Evolutionary conservation across 345 rosid genomes (phyloP).

Genomic region (Noccaea bulbosa): DNA sequence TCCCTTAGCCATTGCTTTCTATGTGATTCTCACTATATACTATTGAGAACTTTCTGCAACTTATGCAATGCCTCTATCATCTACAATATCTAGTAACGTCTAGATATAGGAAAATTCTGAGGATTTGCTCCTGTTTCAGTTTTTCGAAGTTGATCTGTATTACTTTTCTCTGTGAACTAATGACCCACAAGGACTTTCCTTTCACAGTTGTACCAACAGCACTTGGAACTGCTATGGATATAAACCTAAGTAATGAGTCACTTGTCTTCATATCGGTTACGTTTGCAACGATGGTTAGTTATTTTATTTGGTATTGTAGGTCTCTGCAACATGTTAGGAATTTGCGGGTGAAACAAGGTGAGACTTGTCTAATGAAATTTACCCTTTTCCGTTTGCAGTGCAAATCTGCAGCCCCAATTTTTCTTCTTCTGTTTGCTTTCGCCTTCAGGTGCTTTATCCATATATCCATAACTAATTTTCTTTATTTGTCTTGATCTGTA

Average conservation of each 20-base stretch:
- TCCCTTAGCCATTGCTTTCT: slow-evolving; percentile 16
- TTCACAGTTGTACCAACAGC: slow-evolving; percentile 99
- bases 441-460: slow-evolving; percentile 80
- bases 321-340: slow-evolving; percentile 21
- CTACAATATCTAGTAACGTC: slow-evolving; percentile 4
- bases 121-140: slow-evolving; percentile 19
- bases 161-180: slow-evolving; percentile 64
- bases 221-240: slow-evolving; percentile 95
- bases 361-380: slow-evolving; percentile 30
- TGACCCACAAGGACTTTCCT: slow-evolving; percentile 87
- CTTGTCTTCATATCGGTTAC: slow-evolving; percentile 98
- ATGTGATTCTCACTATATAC: slow-evolving; percentile 2
- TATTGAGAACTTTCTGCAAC: slow-evolving; percentile 18
- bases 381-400: slow-evolving; percentile 60
- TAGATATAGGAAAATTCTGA: slow-evolving; percentile 15
- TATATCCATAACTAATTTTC: background rate
- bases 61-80: slow-evolving; percentile 5
- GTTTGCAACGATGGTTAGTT: slow-evolving; percentile 96
- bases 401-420: slow-evolving; percentile 98
- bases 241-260: slow-evolving; percentile 94
- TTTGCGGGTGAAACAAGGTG: slow-evolving; percentile 18
- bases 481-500: background rate
- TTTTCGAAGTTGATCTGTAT: slow-evolving; percentile 42
- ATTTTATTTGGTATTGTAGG: slow-evolving; percentile 31
- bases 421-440: slow-evolving; percentile 96